These are phyloP conservation scores for Psilocybe cyanescens DNA, from an alignment of 768 basidiomycete genomes.

Conservation along the genomic window DNA sequence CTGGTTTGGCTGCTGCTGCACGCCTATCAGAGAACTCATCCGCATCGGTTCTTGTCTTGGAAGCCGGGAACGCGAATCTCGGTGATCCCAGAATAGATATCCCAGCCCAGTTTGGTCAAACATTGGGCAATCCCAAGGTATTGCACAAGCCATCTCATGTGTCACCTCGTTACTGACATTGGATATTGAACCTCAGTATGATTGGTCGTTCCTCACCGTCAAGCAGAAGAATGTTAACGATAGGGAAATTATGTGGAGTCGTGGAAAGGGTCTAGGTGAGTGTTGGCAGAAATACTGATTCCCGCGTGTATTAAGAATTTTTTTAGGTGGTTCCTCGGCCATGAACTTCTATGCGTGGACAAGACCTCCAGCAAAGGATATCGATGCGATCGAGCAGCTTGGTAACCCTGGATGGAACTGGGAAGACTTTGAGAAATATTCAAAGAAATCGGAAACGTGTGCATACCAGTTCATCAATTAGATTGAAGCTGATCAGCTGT, in stretches of 20 bases:
- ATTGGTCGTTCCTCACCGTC: constrained; percentile 38
- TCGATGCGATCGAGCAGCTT: constrained; percentile 45
- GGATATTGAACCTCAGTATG: constrained; percentile 29
- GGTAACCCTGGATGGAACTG: constrained; percentile 63
- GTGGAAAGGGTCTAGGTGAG: constrained; percentile 36
- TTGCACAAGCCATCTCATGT: constrained; percentile 1
- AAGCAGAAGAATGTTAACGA: constrained; percentile 31
- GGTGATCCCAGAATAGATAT: constrained; percentile 1
- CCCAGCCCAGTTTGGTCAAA: neutral
- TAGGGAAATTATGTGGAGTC: constrained; percentile 27
- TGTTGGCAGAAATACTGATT: neutral
- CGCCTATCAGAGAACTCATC: constrained; percentile 35
- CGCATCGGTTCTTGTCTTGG: constrained; percentile 36
- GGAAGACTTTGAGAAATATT: constrained; percentile 42
- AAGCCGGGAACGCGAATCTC: neutral
- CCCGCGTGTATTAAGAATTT: neutral
- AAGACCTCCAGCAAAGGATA: constrained; percentile 32
- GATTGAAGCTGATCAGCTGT: neutral
- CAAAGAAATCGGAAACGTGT: constrained; percentile 40
- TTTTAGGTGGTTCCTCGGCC: constrained; percentile 44
- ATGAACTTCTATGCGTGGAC: constrained; percentile 45
- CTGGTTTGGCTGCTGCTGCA: constrained; percentile 34
- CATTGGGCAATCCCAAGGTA: constrained; percentile 3
- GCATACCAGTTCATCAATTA: neutral
- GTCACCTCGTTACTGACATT: constrained; percentile 27